Base-by-base conservation (phyloP, 768 basidiomycete genomes). In the Mycena alexandri region DNA sequence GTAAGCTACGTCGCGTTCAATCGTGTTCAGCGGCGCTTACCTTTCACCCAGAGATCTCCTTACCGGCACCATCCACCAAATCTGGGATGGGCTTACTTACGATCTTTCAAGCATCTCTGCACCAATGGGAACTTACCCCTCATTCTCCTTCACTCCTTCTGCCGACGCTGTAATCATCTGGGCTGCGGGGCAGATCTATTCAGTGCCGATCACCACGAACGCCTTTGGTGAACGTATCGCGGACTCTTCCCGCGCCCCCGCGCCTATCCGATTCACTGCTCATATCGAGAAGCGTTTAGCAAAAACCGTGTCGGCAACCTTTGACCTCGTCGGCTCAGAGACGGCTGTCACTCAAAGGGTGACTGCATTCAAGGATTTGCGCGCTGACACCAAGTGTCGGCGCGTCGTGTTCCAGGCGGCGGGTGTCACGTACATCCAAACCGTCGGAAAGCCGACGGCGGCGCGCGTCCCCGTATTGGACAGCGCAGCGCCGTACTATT, bases 91-190 rank as follows among this genome's bases (percentile, higher is more conserved):
- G 0, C 80, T 93, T 36, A 89, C 84, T 2, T 92, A 91, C 71
- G 91, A 93, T 73, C 80, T 89, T n/a, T 82, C 82, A 22, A 75
- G 76, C 12, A 81, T 91, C 56, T 91, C 87, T 11, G 89, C 91
- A 16, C 91, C 92, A 0, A 92, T 92, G 90, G 90, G 91, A 13
- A 93, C 91, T 44, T 93, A 93, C 70, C 92, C 91, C 0, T 89
- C 90, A 1, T 93, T 90, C 72, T 83, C 91, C 11, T 93, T 93
- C 76, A 84, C 88, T 0, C 89, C 88, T 0, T 76, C 79, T 19
- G 86, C 87, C 66, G 81, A 85, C 63, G 88, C 86, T 1, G 78
- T 93, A 58, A 82, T 93, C 68, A 89, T 93, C 63, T 93, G 91
- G 91, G 89, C 91, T 5, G 86, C 89, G 2, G 91, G 91, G 3